Evolutionary conservation across 345 rosid species (phyloP), one percentile per base, ranked within the genome.

Genomic region (Eucalyptus erythrocorys): DNA sequence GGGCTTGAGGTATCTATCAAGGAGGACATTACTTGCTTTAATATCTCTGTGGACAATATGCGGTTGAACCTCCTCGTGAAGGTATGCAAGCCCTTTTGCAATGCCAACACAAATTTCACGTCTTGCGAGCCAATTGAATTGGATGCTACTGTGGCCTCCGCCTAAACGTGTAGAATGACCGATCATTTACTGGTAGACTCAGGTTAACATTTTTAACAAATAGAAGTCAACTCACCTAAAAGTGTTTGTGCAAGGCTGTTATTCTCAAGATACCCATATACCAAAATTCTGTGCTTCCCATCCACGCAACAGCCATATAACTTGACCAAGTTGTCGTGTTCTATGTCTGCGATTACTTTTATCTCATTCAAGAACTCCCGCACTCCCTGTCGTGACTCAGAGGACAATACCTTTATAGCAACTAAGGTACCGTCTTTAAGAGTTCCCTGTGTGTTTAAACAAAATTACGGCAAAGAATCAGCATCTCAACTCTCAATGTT

Each of bases 1-100:
- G 84, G 98, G 95, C 57, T 27, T 87, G 57, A 96, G 94, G 88
- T 93, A 47, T 88, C 76, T 81, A 80, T 95, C 95, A 53, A 96
- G 95, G 59, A 96, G 98, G 89, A 96, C 90, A 89, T 95, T 95
- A 90, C 98, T 95, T 88, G 96, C 98, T 92, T 95, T 95, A 68
- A 95, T 95, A 85, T 96, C 98, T 90, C 98, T 92, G 68, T 96
- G 98, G 91, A 96, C 91, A 87, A 96, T 91, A 91, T 88, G 93
- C 9, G 97, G 97, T 17, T 88, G 91, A 86, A 93, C 93, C 64
- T 95, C 96, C 92, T 95, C 97, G 16, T 96, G 98, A 89, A 96
- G 98, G 90, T 91, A 96, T 37, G 93, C 93, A 43, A 96, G 95
- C 49, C 98, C 98, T 88, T 82, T 91, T 5, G 98, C 98, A 85